phyloP scores from a whole-genome alignment of 805 yeast genomes.

The Saturnispora mendoncae region DNA sequence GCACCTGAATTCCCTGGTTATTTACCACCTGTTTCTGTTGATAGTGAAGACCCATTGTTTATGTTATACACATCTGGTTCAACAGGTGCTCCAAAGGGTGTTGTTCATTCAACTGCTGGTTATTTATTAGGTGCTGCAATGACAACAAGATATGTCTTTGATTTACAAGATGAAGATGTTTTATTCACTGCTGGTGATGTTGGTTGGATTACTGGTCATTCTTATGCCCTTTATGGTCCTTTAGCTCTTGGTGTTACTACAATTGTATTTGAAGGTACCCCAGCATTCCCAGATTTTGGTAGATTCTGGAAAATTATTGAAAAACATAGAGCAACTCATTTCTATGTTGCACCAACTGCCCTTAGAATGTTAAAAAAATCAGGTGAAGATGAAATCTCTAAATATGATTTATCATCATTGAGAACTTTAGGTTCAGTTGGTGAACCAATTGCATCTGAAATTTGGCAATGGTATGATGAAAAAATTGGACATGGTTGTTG shows the following conservation, averaged over 20 bases:
- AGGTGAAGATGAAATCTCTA: constrained; percentile 74
- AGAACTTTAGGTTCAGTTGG: constrained; percentile 96
- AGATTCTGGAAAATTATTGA: constrained; percentile 97
- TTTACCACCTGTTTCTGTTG: constrained; percentile 78
- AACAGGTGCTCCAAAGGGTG: constrained; percentile 98
- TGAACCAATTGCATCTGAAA: constrained; percentile 96
- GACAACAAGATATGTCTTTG: constrained; percentile 89
- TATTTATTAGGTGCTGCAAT: constrained; percentile 86
- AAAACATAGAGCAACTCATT: constrained; percentile 84
- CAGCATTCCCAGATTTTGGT: constrained; percentile 91
- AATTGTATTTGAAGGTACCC: constrained; percentile 93
- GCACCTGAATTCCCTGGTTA: constrained; percentile 72
- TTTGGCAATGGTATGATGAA: constrained; percentile 98
- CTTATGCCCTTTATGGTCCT: constrained; percentile 94
- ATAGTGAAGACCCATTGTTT: constrained; percentile 91
- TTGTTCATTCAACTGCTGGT: constrained; percentile 91
- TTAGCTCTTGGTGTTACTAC: constrained; percentile 81
- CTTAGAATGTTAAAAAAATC: constrained; percentile 76
- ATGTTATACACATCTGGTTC: constrained; percentile 96
- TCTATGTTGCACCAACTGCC: constrained; percentile 98
- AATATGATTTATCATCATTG: constrained; percentile 75
- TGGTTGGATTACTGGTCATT: constrained; percentile 99
- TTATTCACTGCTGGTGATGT: constrained; percentile 97
- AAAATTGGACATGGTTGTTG: constrained; percentile 84
- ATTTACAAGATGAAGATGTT: constrained; percentile 79